Evolutionary conservation across 768 basidiomycete species (phyloP).

Genomic region (Termitomyces sp.): DNA sequence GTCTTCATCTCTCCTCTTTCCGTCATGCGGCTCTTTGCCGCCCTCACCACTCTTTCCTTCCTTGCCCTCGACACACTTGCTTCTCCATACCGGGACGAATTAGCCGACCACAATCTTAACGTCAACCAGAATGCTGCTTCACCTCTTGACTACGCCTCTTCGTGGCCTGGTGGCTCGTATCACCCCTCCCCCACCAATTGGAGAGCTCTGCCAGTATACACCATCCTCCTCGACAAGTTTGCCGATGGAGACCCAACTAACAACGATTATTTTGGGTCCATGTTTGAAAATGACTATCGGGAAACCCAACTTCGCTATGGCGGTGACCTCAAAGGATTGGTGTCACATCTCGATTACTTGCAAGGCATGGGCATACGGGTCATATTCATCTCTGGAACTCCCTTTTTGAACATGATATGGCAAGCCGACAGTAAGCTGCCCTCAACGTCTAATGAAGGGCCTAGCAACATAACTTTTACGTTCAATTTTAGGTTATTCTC

Average conservation of each 20-base stretch:
- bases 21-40: constrained; percentile 46
- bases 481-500: constrained; percentile 72
- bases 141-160: constrained; percentile 61
- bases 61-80: constrained; percentile 39
- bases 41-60: constrained; percentile 36
- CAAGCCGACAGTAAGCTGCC: constrained; percentile 82
- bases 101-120: constrained; percentile 77
- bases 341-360: constrained; percentile 77
- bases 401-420: constrained; percentile 96
- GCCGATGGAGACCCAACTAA: constrained; percentile 91
- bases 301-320: constrained; percentile 90
- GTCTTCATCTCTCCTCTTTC: neutral
- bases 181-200: constrained; percentile 82
- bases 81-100: constrained; percentile 65
- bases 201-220: constrained; percentile 79
- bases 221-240: constrained; percentile 87
- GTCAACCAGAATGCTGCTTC: constrained; percentile 66
- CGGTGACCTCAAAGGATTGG: constrained; percentile 82
- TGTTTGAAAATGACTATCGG: constrained; percentile 80
- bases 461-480: constrained; percentile 3
- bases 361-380: constrained; percentile 83
- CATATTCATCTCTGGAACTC: constrained; percentile 91
- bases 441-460: neutral
- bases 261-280: constrained; percentile 82
- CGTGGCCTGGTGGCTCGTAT: constrained; percentile 63